Conservation (phyloP, 2,329 filamentous ascomycete species). For the Catunica adiposa region DNA sequence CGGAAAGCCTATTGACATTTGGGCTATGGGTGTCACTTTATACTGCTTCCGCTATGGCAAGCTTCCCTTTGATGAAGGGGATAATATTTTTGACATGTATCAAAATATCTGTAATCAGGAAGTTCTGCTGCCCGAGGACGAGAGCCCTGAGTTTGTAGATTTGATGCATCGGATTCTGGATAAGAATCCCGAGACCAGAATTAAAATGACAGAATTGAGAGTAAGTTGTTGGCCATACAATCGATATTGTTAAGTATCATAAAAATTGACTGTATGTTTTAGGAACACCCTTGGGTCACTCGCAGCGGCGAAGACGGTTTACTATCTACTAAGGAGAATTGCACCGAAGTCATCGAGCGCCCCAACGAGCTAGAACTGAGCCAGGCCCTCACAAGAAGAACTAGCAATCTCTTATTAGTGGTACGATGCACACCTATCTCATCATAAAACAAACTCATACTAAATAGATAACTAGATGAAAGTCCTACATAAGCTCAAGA, state of each 20-base stretch:
- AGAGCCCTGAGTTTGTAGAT: slow-evolving; percentile 54
- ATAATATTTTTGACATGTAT: slow-evolving; percentile 65
- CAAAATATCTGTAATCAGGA: slow-evolving; percentile 66
- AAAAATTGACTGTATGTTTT: too few relatives aligned
- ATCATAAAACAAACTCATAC: not conserved
- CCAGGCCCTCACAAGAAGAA: slow-evolving; percentile 76
- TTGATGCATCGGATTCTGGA: slow-evolving; percentile 59
- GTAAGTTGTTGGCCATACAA: slow-evolving; percentile 32
- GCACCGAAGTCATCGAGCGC: slow-evolving; percentile 57
- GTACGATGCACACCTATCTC: too few relatives aligned
- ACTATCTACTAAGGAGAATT: slow-evolving; percentile 72
- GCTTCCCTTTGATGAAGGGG: slow-evolving; percentile 68
- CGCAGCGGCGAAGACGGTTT: slow-evolving; percentile 60
- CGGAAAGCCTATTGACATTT: slow-evolving; percentile 82
- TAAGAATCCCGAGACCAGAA: slow-evolving; percentile 70
- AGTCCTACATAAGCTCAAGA: slow-evolving; percentile 79
- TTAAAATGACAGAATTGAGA: slow-evolving; percentile 65
- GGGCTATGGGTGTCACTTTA: slow-evolving; percentile 94
- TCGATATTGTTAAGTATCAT: too few relatives aligned
- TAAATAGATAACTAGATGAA: slow-evolving; percentile 44
- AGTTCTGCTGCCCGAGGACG: slow-evolving; percentile 43
- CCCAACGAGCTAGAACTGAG: slow-evolving; percentile 85
- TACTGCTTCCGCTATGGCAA: slow-evolving; percentile 82
- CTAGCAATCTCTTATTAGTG: slow-evolving; percentile 72
- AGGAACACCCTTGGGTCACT: slow-evolving; percentile 93